Conservation (phyloP, 2,329 filamentous ascomycete species). For the Didymella keratinophila region DNA sequence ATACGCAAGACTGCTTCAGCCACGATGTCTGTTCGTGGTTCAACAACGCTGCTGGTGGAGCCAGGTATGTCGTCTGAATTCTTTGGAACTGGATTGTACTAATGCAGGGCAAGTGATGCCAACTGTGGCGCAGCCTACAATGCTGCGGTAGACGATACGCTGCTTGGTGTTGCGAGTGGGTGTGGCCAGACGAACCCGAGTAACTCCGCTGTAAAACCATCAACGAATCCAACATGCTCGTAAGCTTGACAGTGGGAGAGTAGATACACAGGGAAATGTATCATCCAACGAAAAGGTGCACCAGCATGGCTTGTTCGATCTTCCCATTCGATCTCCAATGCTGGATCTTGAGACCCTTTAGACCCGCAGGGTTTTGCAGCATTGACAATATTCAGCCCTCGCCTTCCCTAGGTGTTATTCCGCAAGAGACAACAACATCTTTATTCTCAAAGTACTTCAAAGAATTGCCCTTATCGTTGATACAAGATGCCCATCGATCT, state of each 20-base stretch:
- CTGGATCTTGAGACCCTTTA: not conserved
- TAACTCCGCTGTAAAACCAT: slow-evolving; percentile 34
- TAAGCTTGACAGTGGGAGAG: not conserved
- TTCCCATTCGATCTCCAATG: not conserved
- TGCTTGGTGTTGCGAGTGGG: slow-evolving; percentile 44
- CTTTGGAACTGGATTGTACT: not conserved
- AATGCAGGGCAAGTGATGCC: slow-evolving; percentile 45
- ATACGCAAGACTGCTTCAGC: slow-evolving; percentile 61
- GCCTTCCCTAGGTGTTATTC: not conserved
- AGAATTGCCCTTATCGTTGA: not conserved
- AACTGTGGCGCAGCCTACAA: slow-evolving; percentile 59
- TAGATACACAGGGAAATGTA: not conserved
- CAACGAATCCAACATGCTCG: slow-evolving; percentile 49
- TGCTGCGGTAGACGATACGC: slow-evolving; percentile 56
- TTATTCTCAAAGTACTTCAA: not conserved
- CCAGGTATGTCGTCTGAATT: slow-evolving; percentile 46
- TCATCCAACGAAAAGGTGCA: not conserved
- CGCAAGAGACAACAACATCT: too few relatives aligned
- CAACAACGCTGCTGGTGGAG: slow-evolving; percentile 57
- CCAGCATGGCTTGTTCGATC: not conserved
- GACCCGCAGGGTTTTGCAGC: not conserved
- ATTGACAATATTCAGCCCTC: not conserved
- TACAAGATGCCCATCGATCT: not conserved
- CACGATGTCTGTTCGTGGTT: slow-evolving; percentile 63
- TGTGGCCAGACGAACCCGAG: slow-evolving; percentile 44